A percentile compares a stretch with the other conserved stretches of the same genome.
Conservation (phyloP, 345 rosid species). For the Brassica juncea region DNA sequence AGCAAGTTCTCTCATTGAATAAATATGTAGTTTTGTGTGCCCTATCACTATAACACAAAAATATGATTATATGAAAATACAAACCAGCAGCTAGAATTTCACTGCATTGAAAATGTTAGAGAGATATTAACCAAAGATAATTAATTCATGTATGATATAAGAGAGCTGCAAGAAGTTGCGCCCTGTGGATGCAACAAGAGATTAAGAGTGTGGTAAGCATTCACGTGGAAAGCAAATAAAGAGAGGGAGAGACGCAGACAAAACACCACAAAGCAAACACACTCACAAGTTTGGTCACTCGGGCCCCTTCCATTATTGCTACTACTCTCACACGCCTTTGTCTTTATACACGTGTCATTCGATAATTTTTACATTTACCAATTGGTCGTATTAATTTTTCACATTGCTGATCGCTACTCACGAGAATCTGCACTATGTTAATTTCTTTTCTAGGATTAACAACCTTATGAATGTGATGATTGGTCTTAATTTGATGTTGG, state of each 20-base stretch:
- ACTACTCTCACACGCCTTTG: constrained; percentile 16
- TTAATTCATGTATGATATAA: not conserved
- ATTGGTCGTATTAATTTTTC: not conserved
- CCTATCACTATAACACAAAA: not conserved
- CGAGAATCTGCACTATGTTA: not conserved
- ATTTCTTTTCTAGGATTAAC: not conserved
- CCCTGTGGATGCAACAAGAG: constrained; percentile 33
- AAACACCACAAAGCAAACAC: constrained; percentile 36
- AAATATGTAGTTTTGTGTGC: not conserved
- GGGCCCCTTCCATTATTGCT: constrained; percentile 34
- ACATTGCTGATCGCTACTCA: constrained; percentile 7
- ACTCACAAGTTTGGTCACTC: constrained; percentile 28
- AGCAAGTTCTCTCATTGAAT: not conserved
- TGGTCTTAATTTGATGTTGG: constrained; percentile 21
- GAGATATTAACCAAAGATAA: not conserved
- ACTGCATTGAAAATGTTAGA: not conserved
- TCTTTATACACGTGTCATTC: constrained; percentile 17
- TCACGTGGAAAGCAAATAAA: constrained; percentile 29
- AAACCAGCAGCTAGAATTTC: not conserved
- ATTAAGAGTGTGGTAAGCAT: constrained; percentile 25
- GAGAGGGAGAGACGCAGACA: constrained; percentile 36
- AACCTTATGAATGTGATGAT: constrained; percentile 20
- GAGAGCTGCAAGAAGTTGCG: constrained; percentile 21
- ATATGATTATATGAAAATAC: not conserved
- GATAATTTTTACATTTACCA: not conserved